Conservation (phyloP, 2,329 filamentous ascomycete genomes). For the Ustulina deusta region DNA sequence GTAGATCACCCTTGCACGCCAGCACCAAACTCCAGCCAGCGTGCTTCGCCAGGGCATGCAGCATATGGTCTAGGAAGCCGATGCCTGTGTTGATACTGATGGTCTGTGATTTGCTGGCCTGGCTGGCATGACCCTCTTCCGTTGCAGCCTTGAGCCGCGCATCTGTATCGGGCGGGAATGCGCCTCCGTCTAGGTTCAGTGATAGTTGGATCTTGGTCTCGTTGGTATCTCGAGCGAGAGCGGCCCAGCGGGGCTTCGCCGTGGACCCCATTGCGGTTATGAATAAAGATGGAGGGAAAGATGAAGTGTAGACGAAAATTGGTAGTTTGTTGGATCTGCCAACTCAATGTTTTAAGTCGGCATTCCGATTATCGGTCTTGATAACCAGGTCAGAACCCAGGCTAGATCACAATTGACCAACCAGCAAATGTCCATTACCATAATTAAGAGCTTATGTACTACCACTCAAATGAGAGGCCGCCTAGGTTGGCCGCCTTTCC, state of each 20-base stretch:
- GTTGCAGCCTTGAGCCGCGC: constrained; percentile 63
- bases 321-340: background rate
- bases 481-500: no score
- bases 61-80: constrained; percentile 98
- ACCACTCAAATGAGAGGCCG: no score
- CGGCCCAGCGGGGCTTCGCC: constrained; percentile 71
- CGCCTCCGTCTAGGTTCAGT: constrained; percentile 92
- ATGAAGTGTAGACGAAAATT: background rate
- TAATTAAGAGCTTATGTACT: no score
- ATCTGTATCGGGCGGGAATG: constrained; percentile 74
- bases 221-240: constrained; percentile 90
- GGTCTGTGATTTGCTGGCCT: constrained; percentile 84
- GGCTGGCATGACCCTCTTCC: constrained; percentile 80
- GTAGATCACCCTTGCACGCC: constrained; percentile 86
- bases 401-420: constrained; percentile 44
- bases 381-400: background rate
- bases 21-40: constrained; percentile 91
- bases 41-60: constrained; percentile 96
- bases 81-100: constrained; percentile 94
- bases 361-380: constrained; percentile 35
- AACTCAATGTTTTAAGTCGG: constrained; percentile 24
- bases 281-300: background rate
- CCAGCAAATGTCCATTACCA: constrained; percentile 38
- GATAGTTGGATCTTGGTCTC: constrained; percentile 97
- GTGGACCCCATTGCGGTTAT: constrained; percentile 45